phyloP scores from a whole-genome alignment of 495 filamentous ascomycete genomes.

The Durotheca rogersii region DNA sequence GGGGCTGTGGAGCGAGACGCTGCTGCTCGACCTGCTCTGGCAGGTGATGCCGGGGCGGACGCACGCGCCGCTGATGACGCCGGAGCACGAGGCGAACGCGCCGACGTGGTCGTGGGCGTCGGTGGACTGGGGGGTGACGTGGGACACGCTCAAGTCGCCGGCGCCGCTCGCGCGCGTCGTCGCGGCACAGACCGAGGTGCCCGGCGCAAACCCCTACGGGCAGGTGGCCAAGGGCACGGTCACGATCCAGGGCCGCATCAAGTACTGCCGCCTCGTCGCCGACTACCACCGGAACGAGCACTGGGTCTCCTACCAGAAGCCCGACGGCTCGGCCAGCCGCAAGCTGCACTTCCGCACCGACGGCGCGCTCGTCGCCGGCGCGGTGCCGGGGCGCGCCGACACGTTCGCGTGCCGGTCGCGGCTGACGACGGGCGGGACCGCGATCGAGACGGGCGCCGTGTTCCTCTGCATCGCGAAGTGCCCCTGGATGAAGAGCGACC shows the following conservation, averaged over 20 bases:
- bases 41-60: constrained; percentile 19
- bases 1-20: constrained; percentile 31
- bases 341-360: constrained; percentile 22
- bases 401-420: constrained; percentile 13
- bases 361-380: constrained; percentile 9
- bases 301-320: constrained; percentile 14
- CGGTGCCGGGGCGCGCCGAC: neutral
- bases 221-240: constrained; percentile 13
- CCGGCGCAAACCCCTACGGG: constrained; percentile 18
- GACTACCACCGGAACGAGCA: constrained; percentile 17
- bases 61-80: constrained; percentile 19
- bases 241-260: constrained; percentile 19
- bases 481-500: constrained; percentile 8
- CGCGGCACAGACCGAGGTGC: constrained; percentile 6
- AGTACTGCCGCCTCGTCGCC: constrained; percentile 12
- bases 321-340: constrained; percentile 7
- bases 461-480: constrained; percentile 18
- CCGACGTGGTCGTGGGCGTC: constrained; percentile 24
- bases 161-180: constrained; percentile 5
- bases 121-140: constrained; percentile 16
- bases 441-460: constrained; percentile 12
- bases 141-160: constrained; percentile 3
- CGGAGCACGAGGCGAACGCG: constrained; percentile 20
- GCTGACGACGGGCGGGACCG: constrained; percentile 6
- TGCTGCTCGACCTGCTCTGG: constrained; percentile 25